A percentile compares a stretch with the other conserved stretches of the same genome.
These are phyloP conservation scores for Neurospora africana DNA, from an alignment of 495 filamentous ascomycete species.

Conservation along the genomic window DNA sequence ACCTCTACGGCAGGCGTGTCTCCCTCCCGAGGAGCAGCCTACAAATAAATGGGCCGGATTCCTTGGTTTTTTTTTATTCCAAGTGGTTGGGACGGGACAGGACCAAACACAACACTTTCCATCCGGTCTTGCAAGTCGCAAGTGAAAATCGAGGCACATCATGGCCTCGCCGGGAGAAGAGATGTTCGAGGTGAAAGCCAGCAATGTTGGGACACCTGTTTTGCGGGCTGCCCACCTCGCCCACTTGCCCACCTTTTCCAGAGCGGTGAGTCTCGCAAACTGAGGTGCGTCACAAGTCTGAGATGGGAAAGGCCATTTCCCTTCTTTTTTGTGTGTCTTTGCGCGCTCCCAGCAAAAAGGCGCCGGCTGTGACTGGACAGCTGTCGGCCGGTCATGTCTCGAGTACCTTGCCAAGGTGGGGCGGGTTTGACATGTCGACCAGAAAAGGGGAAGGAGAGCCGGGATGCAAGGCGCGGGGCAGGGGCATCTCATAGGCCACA, in stretches of 20 bases:
- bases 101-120: neutral
- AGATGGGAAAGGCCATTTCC: conserved; percentile 1
- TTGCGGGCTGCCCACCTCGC: neutral
- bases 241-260: neutral
- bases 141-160: neutral
- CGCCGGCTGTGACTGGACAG: conserved; percentile 3
- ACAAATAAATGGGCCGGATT: conserved; percentile 2
- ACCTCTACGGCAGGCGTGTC: conserved; percentile 1
- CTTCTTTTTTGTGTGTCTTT: neutral
- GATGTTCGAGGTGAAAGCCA: neutral
- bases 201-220: neutral
- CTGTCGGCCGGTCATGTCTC: conserved; percentile 9
- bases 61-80: neutral
- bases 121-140: neutral
- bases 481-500: neutral
- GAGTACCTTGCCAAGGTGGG: conserved; percentile 4
- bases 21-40: conserved; percentile 1
- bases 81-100: neutral
- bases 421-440: conserved; percentile 10
- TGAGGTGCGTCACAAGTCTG: neutral
- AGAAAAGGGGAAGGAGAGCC: conserved; percentile 5
- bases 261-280: conserved; percentile 12
- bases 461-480: conserved; percentile 14
- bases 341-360: neutral
- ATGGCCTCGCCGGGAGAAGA: neutral